Evolutionary conservation across 164 flowering plant species (phyloP), one percentile per base, ranked within the genome.

Genomic region (Tetrastigma voinierianum): DNA sequence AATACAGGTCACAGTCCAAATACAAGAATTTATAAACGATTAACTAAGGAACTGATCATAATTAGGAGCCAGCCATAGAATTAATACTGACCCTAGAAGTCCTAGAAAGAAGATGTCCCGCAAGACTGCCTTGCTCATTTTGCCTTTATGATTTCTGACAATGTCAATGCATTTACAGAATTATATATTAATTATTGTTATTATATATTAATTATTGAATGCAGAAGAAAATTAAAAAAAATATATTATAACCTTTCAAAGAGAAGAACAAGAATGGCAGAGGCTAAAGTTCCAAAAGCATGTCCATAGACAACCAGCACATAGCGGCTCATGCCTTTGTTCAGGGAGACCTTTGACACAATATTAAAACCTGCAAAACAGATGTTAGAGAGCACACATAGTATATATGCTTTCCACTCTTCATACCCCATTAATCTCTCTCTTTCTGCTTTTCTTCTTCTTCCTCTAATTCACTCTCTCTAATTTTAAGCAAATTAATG

Each of bases 161-260:
- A 32, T 32, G 40, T 4, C 8, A 32, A 32, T 32, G 40, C 40
- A 32, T 32, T 0, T 7, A 32, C 40, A 32, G 40, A 32, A 32
- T 32, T 32, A n/a, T n/a, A n/a, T n/a, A n/a, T n/a, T 32, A 32
- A 32, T 4, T 1, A 32, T 32, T 32, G 6, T 32, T 32, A 32
- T 32, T 32, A 32, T n/a, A n/a, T n/a, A n/a, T n/a, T n/a, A n/a
- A n/a, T n/a, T 32, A 3, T 32, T 32, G 40, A 32, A 32, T 0
- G 40, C 40, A 32, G 40, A 32, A 32, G 6, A 4, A 32, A 32
- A 32, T n/a, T n/a, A n/a, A n/a, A n/a, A n/a, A n/a, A n/a, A n/a
- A n/a, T n/a, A n/a, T n/a, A n/a, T n/a, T n/a, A 11, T 11, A 56
- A 60, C 71, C 71, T 61, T 52, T 68, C 71, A n/a, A 68, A 61